Conservation (phyloP, 495 filamentous ascomycete genomes). For the Evansstolkia leycettana region DNA sequence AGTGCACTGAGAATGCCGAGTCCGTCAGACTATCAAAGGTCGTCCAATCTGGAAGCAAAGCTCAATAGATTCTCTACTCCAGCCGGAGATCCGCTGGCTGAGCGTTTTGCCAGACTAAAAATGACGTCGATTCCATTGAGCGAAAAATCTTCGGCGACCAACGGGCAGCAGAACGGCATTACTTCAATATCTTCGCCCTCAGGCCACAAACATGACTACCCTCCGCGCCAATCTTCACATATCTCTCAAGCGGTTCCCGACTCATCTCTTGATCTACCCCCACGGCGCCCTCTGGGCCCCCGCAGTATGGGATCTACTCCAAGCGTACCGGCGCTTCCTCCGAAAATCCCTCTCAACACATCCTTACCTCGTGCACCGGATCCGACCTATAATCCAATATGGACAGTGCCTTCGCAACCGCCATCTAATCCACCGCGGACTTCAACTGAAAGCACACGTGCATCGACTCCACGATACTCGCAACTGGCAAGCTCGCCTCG, state of each 20-base stretch:
- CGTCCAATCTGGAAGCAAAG: conserved; percentile 9
- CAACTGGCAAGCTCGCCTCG: conserved; percentile 24
- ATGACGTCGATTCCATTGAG: conserved; percentile 11
- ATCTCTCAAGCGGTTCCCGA: conserved; percentile 8
- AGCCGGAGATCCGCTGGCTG: conserved; percentile 27
- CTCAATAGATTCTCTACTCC: conserved; percentile 15
- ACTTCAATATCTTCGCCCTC: conserved; percentile 22
- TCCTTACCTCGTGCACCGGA: conserved; percentile 67
- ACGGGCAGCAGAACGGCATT: conserved; percentile 17
- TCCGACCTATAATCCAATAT: conserved; percentile 70
- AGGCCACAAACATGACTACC: conserved; percentile 16
- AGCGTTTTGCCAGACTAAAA: conserved; percentile 34
- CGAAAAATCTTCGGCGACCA: not conserved
- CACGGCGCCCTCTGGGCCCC: conserved; percentile 36
- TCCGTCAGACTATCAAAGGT: conserved; percentile 26
- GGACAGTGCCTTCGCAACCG: conserved; percentile 28
- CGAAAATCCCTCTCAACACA: conserved; percentile 43
- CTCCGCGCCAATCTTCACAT: conserved; percentile 15
- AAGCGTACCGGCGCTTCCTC: conserved; percentile 32
- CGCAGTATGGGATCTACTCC: conserved; percentile 42
- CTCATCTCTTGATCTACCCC: conserved; percentile 13
- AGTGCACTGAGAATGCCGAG: conserved; percentile 28
- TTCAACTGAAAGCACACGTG: conserved; percentile 28
- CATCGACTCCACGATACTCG: conserved; percentile 25
- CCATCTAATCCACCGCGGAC: conserved; percentile 38